Conservation (phyloP, 1,139 yeast genomes). For the Hansenula lynferdii region DNA sequence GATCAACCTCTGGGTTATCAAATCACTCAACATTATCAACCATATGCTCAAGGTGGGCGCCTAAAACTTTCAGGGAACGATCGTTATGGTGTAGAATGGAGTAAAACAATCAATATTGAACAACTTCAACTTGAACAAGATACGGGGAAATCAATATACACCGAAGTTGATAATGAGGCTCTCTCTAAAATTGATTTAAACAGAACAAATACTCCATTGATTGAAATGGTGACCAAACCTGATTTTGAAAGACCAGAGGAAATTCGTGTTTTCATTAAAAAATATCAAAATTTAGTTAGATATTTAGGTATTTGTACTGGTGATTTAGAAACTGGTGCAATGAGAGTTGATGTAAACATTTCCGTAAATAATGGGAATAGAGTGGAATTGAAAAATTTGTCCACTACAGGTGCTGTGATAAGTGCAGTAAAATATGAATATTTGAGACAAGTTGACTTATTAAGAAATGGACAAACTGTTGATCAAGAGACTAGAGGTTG, state of each 20-base stretch:
- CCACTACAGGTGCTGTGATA: conserved; percentile 76
- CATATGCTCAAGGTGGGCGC: conserved; percentile 68
- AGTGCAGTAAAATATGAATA: conserved; percentile 78
- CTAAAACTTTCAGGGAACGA: conserved; percentile 51
- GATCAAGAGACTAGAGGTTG: conserved; percentile 87
- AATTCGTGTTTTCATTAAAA: conserved; percentile 74
- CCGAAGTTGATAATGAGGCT: conserved; percentile 27
- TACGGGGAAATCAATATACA: conserved; percentile 78
- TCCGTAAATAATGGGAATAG: conserved; percentile 68
- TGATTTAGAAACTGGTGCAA: conserved; percentile 89
- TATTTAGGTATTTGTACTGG: conserved; percentile 77
- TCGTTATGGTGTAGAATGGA: conserved; percentile 51
- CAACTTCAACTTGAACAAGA: conserved; percentile 93
- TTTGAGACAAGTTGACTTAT: conserved; percentile 50
- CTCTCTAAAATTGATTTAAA: conserved; percentile 66
- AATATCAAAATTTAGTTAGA: conserved; percentile 68
- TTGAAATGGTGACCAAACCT: conserved; percentile 90
- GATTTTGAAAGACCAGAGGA: conserved; percentile 68
- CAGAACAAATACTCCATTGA: conserved; percentile 79
- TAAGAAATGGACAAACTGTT: conserved; percentile 31
- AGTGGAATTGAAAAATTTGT: conserved; percentile 85
- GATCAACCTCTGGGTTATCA: conserved; percentile 98
- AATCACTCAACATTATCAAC: conserved; percentile 83
- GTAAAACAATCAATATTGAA: conserved; percentile 46
- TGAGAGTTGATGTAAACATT: conserved; percentile 91